phyloP scores from a whole-genome alignment of 163 green algal genomes.

The Prototheca wickerhamii region DNA sequence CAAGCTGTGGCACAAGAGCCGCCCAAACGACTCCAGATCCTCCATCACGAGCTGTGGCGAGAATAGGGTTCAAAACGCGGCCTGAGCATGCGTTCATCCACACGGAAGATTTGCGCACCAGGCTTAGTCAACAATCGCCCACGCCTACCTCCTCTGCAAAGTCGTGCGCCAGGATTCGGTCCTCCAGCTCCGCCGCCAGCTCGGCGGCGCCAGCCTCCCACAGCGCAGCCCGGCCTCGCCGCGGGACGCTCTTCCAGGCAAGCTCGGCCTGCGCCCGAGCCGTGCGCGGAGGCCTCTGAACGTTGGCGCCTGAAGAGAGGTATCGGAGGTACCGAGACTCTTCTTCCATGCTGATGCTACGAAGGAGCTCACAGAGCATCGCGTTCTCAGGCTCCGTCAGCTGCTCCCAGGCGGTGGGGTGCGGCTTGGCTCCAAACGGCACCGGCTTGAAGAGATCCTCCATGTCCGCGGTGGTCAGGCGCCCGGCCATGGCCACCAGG shows the following conservation, averaged over 20 bases:
- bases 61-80: no score
- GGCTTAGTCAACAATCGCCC: no score
- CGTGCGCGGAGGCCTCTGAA: neutral
- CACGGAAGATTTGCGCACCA: no score
- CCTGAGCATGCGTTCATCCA: no score
- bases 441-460: slow-evolving; percentile 41
- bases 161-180: slow-evolving; percentile 32
- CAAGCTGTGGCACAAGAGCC: slow-evolving; percentile 56
- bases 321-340: no score
- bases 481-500: slow-evolving; percentile 38
- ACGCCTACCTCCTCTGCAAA: no score
- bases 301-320: neutral
- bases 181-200: slow-evolving; percentile 39
- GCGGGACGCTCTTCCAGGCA: neutral
- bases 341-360: slow-evolving; percentile 6
- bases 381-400: neutral
- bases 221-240: neutral
- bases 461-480: slow-evolving; percentile 25
- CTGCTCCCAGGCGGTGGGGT: neutral
- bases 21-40: slow-evolving; percentile 30
- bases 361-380: slow-evolving; percentile 39
- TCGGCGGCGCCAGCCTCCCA: neutral
- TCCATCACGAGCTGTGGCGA: slow-evolving; percentile 20
- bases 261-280: neutral
- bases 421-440: slow-evolving; percentile 39